Evolutionary conservation across 495 filamentous ascomycete species (phyloP).

Genomic region (Jackrogersella multiformis): DNA sequence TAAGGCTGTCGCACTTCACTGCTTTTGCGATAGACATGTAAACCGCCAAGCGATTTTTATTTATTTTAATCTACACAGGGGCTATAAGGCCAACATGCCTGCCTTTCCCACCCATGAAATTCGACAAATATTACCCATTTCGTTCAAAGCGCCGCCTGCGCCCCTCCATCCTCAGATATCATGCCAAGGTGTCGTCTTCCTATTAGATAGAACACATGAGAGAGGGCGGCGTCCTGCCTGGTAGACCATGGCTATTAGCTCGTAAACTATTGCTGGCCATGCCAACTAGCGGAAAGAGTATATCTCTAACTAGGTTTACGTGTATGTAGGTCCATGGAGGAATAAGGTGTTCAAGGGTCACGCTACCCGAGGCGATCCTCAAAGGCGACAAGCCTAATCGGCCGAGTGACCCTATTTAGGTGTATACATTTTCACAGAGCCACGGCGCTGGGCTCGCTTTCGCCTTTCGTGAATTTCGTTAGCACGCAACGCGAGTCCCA

Average conservation of each 20-base stretch:
- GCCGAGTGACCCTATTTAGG: conserved; percentile 31
- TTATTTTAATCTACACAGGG: no score
- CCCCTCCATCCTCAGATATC: conserved; percentile 19
- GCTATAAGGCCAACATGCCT: no score
- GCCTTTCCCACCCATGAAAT: conserved; percentile 17
- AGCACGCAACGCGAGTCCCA: conserved; percentile 39
- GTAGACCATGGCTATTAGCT: conserved; percentile 11
- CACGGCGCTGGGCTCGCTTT: conserved; percentile 24
- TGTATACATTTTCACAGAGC: conserved; percentile 18
- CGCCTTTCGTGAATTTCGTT: conserved; percentile 25
- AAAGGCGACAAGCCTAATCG: conserved; percentile 29
- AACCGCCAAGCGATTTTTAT: not conserved
- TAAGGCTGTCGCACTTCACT: conserved; percentile 14
- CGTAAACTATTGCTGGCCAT: not conserved
- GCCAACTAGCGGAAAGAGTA: conserved; percentile 3
- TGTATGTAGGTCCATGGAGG: not conserved
- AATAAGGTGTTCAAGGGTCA: conserved; percentile 3
- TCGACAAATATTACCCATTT: conserved; percentile 28
- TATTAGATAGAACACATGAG: not conserved
- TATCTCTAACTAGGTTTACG: conserved; percentile 17
- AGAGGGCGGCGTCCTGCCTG: not conserved
- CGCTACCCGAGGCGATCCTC: conserved; percentile 1
- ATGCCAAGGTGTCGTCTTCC: conserved; percentile 34
- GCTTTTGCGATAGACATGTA: not conserved
- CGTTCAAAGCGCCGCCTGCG: conserved; percentile 11